Evolutionary conservation across 129 eudicot genomes (phyloP), one percentile per base, ranked within the genome.

Genomic region (Smallanthus sonchifolius): DNA sequence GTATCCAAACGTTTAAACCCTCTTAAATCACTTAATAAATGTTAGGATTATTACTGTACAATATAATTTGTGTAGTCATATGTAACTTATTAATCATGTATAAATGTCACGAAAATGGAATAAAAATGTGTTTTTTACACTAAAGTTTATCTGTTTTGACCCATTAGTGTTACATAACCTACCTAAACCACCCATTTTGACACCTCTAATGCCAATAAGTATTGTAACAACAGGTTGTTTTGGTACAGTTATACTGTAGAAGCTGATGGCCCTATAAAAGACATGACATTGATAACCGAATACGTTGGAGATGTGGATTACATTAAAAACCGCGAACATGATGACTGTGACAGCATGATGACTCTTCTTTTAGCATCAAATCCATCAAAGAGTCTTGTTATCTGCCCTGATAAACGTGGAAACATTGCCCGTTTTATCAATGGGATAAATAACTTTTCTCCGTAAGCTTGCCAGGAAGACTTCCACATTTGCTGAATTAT

Each of bases 291-390:
- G 68, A 66, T 69, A 67, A 86, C 79, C 68, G 95, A 74, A 75
- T 94, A 94, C 48, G 52, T 83, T 3, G 98, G 98, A 48, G 97
- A 94, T 17, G 98, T 94, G n/a, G 98, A 94, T 83, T 94, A 78
- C 79, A 79, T 94, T 0, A 85, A 82, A 77, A 90, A 90, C 48
- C 88, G 98, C 37, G 90, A 87, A 70, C 75, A 83, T 40, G 95
- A 90, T 24, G 98, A 92, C 48, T 87, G 98, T 73, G 98, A 92
- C 67, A 89, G 98, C 81, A 67, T 92, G 96, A 92, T 92, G 98
- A 92, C 98, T 48, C 98, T 92, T 73, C 90, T 92, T 32, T 75
- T 86, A 35, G 92, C 98, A 42, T 80, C 78, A 10, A 75, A 89
- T 62, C 84, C 95, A 19, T 79, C 85, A 4, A 75, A 84, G 42